Evolutionary conservation across 805 yeast species (phyloP).

Genomic region (Spathaspora girioi): DNA sequence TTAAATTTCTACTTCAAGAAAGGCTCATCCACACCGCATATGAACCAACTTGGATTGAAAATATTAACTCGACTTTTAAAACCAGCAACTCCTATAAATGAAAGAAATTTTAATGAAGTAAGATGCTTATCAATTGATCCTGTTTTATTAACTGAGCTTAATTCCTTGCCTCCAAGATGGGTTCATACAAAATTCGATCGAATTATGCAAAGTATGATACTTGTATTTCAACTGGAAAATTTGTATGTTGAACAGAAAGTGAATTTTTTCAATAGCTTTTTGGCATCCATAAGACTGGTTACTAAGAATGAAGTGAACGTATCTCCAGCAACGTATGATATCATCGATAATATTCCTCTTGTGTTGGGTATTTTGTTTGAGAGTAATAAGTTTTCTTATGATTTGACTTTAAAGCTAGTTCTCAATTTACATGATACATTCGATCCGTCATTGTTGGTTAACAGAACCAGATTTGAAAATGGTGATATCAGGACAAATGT

Average conservation of each 20-base stretch:
- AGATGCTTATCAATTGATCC: slow-evolving; percentile 33
- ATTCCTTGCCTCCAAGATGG: slow-evolving; percentile 33
- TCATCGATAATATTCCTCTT: slow-evolving; percentile 28
- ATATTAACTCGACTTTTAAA: slow-evolving; percentile 23
- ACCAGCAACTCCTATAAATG: slow-evolving; percentile 15
- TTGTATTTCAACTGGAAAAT: slow-evolving; percentile 21
- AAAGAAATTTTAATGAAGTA: slow-evolving; percentile 19
- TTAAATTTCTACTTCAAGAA: slow-evolving; percentile 31
- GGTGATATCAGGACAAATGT: slow-evolving; percentile 9
- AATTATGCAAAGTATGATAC: slow-evolving; percentile 21
- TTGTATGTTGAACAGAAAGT: slow-evolving; percentile 23
- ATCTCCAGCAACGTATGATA: slow-evolving; percentile 27
- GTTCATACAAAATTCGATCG: slow-evolving; percentile 26
- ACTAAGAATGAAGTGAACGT: slow-evolving; percentile 28
- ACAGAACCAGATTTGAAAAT: slow-evolving; percentile 3
- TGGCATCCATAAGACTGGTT: slow-evolving; percentile 20
- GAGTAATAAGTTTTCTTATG: slow-evolving; percentile 14
- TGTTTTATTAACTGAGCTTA: slow-evolving; percentile 25
- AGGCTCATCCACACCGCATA: slow-evolving; percentile 14
- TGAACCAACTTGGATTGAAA: slow-evolving; percentile 28
- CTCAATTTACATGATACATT: slow-evolving; percentile 31
- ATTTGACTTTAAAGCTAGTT: slow-evolving; percentile 19
- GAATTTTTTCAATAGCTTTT: slow-evolving; percentile 19
- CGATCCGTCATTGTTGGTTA: slow-evolving; percentile 21
- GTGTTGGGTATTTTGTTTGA: slow-evolving; percentile 20